Conservation (phyloP, 2,329 filamentous ascomycete genomes). For the Ophiocordyceps camponoti-rufipedis region DNA sequence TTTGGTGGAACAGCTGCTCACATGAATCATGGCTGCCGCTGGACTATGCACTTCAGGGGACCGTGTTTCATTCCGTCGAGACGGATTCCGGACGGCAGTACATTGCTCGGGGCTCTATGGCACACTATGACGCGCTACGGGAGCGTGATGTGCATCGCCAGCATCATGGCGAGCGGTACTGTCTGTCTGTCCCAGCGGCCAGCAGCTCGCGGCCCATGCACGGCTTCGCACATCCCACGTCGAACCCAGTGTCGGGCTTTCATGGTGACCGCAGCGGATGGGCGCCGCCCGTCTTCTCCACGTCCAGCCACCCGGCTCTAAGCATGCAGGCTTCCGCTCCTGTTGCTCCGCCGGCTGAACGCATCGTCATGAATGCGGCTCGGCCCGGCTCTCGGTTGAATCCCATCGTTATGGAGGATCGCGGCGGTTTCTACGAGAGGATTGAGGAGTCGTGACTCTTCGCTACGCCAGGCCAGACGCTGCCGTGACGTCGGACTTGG, state of each 20-base stretch:
- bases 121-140: neutral
- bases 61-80: slow-evolving; percentile 28
- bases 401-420: slow-evolving; percentile 20
- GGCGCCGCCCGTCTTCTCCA: neutral
- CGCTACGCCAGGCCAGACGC: neutral
- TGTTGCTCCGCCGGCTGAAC: slow-evolving; percentile 7
- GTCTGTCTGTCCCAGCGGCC: too few relatives aligned
- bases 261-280: neutral
- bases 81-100: slow-evolving; percentile 17
- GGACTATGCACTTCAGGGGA: slow-evolving; percentile 16
- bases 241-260: neutral
- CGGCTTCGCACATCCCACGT: neutral
- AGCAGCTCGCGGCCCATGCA: too few relatives aligned
- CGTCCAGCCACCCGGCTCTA: neutral
- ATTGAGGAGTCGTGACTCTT: slow-evolving; percentile 2
- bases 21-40: slow-evolving; percentile 9
- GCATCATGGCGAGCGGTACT: slow-evolving; percentile 5
- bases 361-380: slow-evolving; percentile 12
- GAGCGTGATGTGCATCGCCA: neutral
- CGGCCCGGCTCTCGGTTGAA: slow-evolving; percentile 13
- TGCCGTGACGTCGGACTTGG: too few relatives aligned
- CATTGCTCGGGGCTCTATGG: neutral
- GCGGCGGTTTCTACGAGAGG: slow-evolving; percentile 18
- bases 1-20: slow-evolving; percentile 2
- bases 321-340: slow-evolving; percentile 5